Conservation (phyloP, 192 early-diverging fungal species). For the Oehlia diaphana region DNA sequence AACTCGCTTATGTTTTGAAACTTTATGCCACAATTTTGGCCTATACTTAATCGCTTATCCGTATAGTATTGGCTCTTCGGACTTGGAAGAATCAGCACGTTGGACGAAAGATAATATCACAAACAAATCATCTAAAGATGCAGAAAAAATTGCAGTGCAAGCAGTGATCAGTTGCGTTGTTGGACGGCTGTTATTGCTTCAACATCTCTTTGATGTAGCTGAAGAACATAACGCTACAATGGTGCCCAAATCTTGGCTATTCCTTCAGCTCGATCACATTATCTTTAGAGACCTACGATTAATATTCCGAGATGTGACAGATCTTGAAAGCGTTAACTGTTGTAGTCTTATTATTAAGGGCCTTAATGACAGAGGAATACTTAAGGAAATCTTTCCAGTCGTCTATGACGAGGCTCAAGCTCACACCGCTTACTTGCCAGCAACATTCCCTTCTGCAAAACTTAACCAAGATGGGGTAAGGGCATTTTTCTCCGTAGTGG, state of each 20-base stretch:
- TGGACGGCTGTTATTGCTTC: neutral
- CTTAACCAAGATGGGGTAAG: neutral
- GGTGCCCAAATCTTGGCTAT: neutral
- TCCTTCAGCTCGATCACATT: neutral
- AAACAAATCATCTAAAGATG: neutral
- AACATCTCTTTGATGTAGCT: neutral
- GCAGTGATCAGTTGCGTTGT: neutral
- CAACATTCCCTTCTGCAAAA: neutral
- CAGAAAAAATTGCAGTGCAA: neutral
- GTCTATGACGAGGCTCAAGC: neutral
- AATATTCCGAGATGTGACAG: neutral
- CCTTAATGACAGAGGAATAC: neutral
- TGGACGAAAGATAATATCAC: neutral
- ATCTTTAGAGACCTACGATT: neutral
- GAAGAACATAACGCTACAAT: neutral
- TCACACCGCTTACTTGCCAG: neutral
- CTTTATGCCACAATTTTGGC: neutral
- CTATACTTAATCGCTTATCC: neutral
- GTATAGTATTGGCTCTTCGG: neutral
- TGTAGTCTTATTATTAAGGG: neutral
- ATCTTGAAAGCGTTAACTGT: neutral
- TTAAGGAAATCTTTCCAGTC: neutral
- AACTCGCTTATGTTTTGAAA: neutral
- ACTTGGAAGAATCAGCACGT: constrained; percentile 1
- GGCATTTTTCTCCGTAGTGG: neutral